Evolutionary conservation across 2,329 filamentous ascomycete species (phyloP), one percentile per base, ranked within the genome.

Genomic region (Fusarium sp.): DNA sequence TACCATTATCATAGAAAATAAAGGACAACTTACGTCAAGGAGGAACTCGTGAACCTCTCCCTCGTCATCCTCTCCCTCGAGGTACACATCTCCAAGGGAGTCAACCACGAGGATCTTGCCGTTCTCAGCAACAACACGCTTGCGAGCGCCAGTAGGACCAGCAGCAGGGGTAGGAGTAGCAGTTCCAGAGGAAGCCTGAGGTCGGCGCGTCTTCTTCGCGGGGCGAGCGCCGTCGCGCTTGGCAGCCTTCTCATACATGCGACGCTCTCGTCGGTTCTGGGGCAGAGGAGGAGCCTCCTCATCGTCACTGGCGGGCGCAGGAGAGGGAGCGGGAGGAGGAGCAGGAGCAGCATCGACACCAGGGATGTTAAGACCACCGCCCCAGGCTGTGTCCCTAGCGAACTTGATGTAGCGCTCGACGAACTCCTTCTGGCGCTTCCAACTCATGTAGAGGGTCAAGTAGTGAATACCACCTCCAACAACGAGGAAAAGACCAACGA

Each of bases 91-190:
- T 28, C 96, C 96, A 11, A 91, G 84, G 1, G 93, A 93, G 80
- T 99, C 95, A 6, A 99, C 96, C 57, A 99, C 91, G 38, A 99
- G 84, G 1, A 97, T 86, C 84, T 98, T 99, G 71, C 96, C 96
- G 75, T 99, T 99, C 84, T 97, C 92, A 4, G 94, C 95, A 26
- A 94, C 89, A 17, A 98, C 93, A 36, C 93, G 88, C 85, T 95
- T 97, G 82, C 93, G 93, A 34, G 91, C 86, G 21, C 94, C 94
- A 38, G 90, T 87, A 2, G 93, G 89, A 21, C 72, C 72, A 54
- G 61, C 62, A 26, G 74, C 57, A 13, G 84, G 80, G 13, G 89
- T 88, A 55, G 85, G 80, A 67, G 87, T 84, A 43, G 87, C 87
- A 72, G 89, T 75, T 46, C 72, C 73, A 14, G 79, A 76, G 13